phyloP scores from a whole-genome alignment of 768 basidiomycete genomes.

The Pleurotus pulmonarius region DNA sequence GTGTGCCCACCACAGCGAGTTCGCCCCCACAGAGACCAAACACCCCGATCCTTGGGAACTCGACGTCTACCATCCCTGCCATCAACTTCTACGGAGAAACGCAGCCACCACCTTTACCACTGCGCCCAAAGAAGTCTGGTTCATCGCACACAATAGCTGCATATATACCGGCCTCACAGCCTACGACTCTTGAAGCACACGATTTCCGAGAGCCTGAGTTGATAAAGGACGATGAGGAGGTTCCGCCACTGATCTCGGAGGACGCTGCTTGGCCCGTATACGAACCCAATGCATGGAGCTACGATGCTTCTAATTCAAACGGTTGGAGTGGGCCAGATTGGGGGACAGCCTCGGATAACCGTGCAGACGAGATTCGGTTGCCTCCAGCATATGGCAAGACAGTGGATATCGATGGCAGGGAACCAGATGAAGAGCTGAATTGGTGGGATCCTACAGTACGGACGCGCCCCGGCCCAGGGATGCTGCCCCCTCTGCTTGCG shows the following conservation, averaged over 20 bases:
- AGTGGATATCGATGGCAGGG: conserved; percentile 57
- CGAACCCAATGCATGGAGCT: conserved; percentile 2
- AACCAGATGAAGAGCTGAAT: conserved; percentile 52
- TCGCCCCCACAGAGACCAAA: conserved; percentile 30
- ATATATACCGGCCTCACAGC: conserved; percentile 29
- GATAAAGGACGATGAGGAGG: conserved; percentile 36
- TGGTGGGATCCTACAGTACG: conserved; percentile 67
- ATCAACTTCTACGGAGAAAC: conserved; percentile 32
- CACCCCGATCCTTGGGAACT: conserved; percentile 30
- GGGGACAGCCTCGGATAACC: neutral
- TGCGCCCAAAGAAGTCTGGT: conserved; percentile 36
- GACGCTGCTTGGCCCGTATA: conserved; percentile 19
- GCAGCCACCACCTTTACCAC: conserved; percentile 31
- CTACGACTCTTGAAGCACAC: conserved; percentile 29
- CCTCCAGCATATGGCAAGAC: conserved; percentile 11
- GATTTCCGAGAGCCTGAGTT: conserved; percentile 56
- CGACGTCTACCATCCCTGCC: conserved; percentile 26
- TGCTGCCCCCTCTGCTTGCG: conserved; percentile 64
- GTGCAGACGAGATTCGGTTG: neutral
- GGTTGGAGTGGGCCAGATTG: neutral
- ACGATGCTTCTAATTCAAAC: conserved; percentile 2
- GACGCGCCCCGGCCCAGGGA: conserved; percentile 65
- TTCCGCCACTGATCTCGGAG: conserved; percentile 37
- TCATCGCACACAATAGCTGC: conserved; percentile 32
- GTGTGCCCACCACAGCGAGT: conserved; percentile 22